phyloP scores from a whole-genome alignment of 78 protist genomes.

The Planoprotostelium fungivorum region DNA sequence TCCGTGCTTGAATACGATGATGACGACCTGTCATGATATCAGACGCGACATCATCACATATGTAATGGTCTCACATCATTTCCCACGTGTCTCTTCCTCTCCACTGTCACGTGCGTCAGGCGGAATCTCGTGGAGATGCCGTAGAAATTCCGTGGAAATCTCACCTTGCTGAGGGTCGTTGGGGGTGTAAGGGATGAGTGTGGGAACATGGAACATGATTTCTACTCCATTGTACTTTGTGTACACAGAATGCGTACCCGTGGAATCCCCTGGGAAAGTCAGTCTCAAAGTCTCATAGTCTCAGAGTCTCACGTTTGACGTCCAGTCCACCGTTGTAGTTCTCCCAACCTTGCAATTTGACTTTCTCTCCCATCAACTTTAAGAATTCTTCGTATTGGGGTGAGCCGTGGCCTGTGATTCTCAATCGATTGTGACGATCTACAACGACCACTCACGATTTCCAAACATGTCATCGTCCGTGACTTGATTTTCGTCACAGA shows the following conservation, averaged over 20 bases:
- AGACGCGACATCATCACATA: not conserved
- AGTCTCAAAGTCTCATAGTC: not conserved
- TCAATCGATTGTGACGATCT: not conserved
- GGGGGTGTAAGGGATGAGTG: conserved; percentile 66
- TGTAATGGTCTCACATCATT: conserved; percentile 31
- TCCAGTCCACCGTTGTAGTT: conserved; percentile 67
- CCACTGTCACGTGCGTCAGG: not conserved
- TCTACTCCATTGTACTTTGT: conserved; percentile 37
- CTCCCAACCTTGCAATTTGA: conserved; percentile 36
- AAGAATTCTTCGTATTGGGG: conserved; percentile 44
- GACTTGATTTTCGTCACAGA: conserved; percentile 28
- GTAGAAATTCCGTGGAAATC: not conserved
- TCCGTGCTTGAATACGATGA: conserved; percentile 56
- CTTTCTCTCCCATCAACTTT: conserved; percentile 38
- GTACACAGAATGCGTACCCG: conserved; percentile 74
- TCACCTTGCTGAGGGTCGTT: conserved; percentile 63
- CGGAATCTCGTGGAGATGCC: not conserved
- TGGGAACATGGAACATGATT: conserved; percentile 79
- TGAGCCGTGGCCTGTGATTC: conserved; percentile 7
- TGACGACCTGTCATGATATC: conserved; percentile 11
- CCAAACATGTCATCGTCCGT: conserved; percentile 34
- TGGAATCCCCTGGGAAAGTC: conserved; percentile 11
- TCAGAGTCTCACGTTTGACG: conserved; percentile 16
- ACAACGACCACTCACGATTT: conserved; percentile 24
- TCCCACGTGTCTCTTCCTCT: conserved; percentile 54